phyloP scores from a whole-genome alignment of 2,329 filamentous ascomycete species.

The Fusarium hostae region DNA sequence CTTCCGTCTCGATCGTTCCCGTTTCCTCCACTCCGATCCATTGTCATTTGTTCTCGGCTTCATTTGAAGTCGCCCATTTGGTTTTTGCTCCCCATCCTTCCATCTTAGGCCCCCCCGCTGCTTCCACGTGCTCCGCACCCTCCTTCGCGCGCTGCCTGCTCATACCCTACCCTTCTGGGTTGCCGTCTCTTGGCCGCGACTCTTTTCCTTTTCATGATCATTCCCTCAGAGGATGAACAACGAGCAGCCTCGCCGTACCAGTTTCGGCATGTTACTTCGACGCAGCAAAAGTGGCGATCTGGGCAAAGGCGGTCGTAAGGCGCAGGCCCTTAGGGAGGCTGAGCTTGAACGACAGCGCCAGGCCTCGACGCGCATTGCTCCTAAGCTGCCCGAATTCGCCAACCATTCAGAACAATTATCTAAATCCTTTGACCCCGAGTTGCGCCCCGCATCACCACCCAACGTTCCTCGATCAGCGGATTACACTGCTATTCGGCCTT shows the following conservation, averaged over 20 bases:
- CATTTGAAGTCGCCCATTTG: slow-evolving; percentile 16
- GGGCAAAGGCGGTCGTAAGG: slow-evolving; percentile 69
- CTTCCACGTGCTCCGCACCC: slow-evolving; percentile 41
- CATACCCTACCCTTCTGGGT: slow-evolving; percentile 26
- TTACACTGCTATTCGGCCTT: slow-evolving; percentile 57
- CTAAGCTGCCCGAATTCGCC: slow-evolving; percentile 64
- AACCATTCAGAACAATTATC: slow-evolving; percentile 59
- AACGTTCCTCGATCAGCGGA: slow-evolving; percentile 63
- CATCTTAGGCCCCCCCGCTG: slow-evolving; percentile 29
- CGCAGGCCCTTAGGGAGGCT: slow-evolving; percentile 62
- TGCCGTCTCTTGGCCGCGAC: slow-evolving; percentile 29
- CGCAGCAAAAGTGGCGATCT: slow-evolving; percentile 76
- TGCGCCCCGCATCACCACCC: slow-evolving; percentile 70
- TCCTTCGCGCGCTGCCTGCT: slow-evolving; percentile 31
- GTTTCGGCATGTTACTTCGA: slow-evolving; percentile 70
- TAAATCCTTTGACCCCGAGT: slow-evolving; percentile 62
- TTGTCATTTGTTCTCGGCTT: slow-evolving; percentile 34
- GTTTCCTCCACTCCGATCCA: slow-evolving; percentile 21
- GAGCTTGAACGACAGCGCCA: slow-evolving; percentile 64
- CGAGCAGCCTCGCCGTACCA: slow-evolving; percentile 52
- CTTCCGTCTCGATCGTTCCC: slow-evolving; percentile 26
- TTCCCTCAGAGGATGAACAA: slow-evolving; percentile 47
- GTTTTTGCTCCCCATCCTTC: slow-evolving; percentile 26
- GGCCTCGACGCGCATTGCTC: slow-evolving; percentile 58
- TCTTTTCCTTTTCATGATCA: slow-evolving; percentile 42